Evolutionary conservation across 345 rosid genomes (phyloP).

Genomic region (Sonneratia caseolaris): DNA sequence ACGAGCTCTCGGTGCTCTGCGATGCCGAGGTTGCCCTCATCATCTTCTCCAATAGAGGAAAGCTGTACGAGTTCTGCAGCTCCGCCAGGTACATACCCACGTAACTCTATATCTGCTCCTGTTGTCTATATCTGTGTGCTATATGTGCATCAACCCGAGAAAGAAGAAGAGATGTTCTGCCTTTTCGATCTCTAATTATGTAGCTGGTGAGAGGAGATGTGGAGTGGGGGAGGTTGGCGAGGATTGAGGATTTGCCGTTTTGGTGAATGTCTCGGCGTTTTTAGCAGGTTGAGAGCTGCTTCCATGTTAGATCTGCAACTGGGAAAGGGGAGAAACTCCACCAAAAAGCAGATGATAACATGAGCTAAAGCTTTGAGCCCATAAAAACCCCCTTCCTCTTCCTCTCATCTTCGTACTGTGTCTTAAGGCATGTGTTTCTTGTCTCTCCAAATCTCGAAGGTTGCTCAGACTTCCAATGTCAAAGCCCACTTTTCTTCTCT

Average conservation of each 20-base stretch:
- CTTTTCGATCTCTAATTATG: too few relatives aligned
- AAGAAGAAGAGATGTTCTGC: background rate
- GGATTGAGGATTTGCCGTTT: slow-evolving; percentile 38
- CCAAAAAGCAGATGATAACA: slow-evolving; percentile 7
- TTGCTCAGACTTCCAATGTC: background rate
- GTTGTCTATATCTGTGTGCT: background rate
- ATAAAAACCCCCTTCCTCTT: background rate
- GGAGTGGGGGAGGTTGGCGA: slow-evolving; percentile 1
- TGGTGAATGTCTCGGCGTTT: slow-evolving; percentile 69
- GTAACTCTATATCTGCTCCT: too few relatives aligned
- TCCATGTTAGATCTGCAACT: slow-evolving; percentile 66
- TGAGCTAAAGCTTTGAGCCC: background rate
- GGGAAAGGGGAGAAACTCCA: slow-evolving; percentile 15
- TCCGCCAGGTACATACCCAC: slow-evolving; percentile 56
- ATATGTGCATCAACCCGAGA: background rate
- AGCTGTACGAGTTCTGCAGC: slow-evolving; percentile 98
- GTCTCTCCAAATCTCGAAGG: background rate
- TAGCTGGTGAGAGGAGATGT: too few relatives aligned
- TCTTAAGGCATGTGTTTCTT: background rate
- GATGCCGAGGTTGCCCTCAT: slow-evolving; percentile 99
- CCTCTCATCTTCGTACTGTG: background rate
- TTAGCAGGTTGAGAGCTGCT: slow-evolving; percentile 32
- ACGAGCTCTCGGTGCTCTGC: slow-evolving; percentile 95
- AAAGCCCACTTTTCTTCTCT: background rate
- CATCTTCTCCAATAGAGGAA: slow-evolving; percentile 99